Percentiles rank a stretch among this genome's conserved stretches.
These are phyloP conservation scores for Jaltomata sinuosa DNA, from an alignment of 257 asterid genomes.

Conservation along the genomic window DNA sequence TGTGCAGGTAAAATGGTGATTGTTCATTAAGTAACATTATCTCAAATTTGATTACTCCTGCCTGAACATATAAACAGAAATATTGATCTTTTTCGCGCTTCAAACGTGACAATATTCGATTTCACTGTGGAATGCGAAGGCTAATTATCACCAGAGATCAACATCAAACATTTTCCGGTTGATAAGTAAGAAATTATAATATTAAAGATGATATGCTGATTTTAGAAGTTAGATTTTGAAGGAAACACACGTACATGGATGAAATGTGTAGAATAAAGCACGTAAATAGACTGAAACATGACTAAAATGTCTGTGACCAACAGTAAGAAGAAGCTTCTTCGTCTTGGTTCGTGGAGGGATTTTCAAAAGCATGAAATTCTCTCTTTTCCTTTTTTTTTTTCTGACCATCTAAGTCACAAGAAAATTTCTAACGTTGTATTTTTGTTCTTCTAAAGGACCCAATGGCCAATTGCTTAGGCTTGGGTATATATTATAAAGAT, in stretches of 20 bases:
- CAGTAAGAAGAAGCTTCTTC: not conserved
- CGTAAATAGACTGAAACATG: not conserved
- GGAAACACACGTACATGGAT: not conserved
- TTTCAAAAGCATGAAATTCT: not conserved
- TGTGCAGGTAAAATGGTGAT: conserved; percentile 56
- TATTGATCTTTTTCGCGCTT: not conserved
- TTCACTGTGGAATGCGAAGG: not conserved
- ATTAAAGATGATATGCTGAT: not conserved
- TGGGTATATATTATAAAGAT: not conserved
- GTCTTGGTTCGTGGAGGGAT: not conserved
- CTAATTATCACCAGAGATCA: not conserved
- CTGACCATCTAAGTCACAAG: not conserved
- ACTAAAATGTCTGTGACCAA: not conserved
- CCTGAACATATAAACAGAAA: not conserved
- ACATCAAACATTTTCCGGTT: not conserved
- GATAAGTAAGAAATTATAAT: not conserved
- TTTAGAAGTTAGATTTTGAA: not conserved
- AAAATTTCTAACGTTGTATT: not conserved
- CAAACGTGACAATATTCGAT: not conserved
- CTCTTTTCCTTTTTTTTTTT: not conserved
- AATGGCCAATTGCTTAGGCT: not conserved
- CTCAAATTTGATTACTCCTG: not conserved
- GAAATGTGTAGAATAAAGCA: not conserved
- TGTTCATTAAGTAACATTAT: not conserved
- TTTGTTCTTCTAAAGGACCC: not conserved